Evolutionary conservation across 768 basidiomycete genomes (phyloP).

Genomic region (Tephrocybe sp.): DNA sequence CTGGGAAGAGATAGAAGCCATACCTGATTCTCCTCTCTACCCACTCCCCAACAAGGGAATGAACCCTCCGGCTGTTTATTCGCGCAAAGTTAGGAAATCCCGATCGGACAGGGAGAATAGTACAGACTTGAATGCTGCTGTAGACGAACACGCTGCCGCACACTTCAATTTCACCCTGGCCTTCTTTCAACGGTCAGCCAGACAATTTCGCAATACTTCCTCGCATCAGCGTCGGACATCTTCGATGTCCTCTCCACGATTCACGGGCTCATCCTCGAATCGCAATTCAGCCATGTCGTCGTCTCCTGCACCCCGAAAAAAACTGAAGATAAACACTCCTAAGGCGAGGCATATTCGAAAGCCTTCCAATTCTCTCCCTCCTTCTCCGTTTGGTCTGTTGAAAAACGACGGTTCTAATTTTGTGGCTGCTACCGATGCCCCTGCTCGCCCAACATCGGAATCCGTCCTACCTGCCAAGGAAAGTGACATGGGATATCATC

Average conservation of each 20-base stretch:
- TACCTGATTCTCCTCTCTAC: constrained; percentile 13
- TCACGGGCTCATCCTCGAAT: not conserved
- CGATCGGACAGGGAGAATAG: not conserved
- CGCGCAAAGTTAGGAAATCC: constrained; percentile 5
- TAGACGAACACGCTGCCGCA: not conserved
- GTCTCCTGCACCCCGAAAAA: constrained; percentile 4
- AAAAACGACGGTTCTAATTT: constrained; percentile 2
- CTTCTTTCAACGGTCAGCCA: constrained; percentile 6
- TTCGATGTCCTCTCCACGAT: not conserved
- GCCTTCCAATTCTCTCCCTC: constrained; percentile 7
- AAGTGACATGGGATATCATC: constrained; percentile 21
- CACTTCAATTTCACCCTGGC: constrained; percentile 10
- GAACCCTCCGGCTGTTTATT: constrained; percentile 8
- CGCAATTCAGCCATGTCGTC: not conserved
- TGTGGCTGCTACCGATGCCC: constrained; percentile 4
- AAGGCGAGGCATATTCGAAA: constrained; percentile 1
- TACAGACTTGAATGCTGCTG: constrained; percentile 1
- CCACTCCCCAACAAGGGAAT: constrained; percentile 16
- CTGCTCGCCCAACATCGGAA: constrained; percentile 3
- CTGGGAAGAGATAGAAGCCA: constrained; percentile 21
- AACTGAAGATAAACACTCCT: not conserved
- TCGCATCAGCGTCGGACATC: not conserved
- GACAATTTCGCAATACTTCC: not conserved
- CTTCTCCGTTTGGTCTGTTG: constrained; percentile 12
- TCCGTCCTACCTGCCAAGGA: constrained; percentile 1